Evolutionary conservation across 2,329 filamentous ascomycete genomes (phyloP).

Genomic region (Penicillium sp.): DNA sequence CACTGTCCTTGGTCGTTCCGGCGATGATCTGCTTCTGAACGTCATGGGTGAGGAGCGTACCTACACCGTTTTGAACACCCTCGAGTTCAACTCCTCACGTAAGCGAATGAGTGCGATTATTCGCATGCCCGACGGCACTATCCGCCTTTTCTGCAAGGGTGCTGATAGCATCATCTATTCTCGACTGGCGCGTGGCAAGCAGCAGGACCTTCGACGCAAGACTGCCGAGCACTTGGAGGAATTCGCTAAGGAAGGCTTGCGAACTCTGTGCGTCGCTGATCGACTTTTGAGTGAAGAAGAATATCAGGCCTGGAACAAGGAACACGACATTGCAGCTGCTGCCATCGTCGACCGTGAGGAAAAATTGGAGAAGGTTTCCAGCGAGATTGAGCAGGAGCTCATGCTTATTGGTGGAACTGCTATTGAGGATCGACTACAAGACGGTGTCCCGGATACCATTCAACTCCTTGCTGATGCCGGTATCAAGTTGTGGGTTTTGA

Average conservation of each 20-base stretch:
- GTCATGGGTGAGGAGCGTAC: conserved; percentile 80
- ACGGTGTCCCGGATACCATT: conserved; percentile 95
- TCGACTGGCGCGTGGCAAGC: conserved; percentile 78
- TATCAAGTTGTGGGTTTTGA: conserved; percentile 98
- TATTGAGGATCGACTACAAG: conserved; percentile 94
- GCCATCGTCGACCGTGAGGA: conserved; percentile 85
- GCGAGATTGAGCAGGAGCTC: conserved; percentile 86
- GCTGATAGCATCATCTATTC: conserved; percentile 97
- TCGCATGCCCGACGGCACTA: conserved; percentile 85
- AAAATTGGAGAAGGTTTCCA: conserved; percentile 85
- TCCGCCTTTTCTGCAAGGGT: conserved; percentile 93
- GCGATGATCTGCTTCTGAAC: conserved; percentile 81
- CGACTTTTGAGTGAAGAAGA: conserved; percentile 76
- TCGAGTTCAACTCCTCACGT: conserved; percentile 95
- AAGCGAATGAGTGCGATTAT: conserved; percentile 99
- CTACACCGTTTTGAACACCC: conserved; percentile 86
- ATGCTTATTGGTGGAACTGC: conserved; percentile 88
- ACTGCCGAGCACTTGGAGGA: conserved; percentile 95
- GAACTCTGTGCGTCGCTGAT: conserved; percentile 91
- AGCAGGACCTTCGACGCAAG: conserved; percentile 74
- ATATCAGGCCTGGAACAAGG: conserved; percentile 79
- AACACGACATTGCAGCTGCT: conserved; percentile 83
- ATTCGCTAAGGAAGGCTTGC: conserved; percentile 92
- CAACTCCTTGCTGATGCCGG: conserved; percentile 85
- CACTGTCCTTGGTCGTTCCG: conserved; percentile 77